Evolutionary conservation across 2,329 filamentous ascomycete species (phyloP).

Genomic region (Aspergillus clavatus): DNA sequence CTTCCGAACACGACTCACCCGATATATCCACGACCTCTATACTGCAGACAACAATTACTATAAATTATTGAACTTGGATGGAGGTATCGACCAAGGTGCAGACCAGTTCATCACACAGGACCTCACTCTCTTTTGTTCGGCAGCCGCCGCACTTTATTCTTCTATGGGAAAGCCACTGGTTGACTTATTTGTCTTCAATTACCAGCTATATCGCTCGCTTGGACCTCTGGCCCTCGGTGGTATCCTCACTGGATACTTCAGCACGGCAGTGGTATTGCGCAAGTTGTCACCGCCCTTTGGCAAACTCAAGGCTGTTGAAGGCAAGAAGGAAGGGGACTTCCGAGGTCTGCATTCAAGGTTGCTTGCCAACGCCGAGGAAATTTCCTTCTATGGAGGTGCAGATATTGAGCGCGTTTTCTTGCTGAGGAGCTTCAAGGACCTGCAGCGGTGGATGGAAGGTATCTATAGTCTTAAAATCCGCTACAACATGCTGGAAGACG

Average conservation of each 20-base stretch:
- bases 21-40: constrained; percentile 97
- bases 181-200: constrained; percentile 97
- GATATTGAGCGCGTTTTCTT: constrained; percentile 93
- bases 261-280: constrained; percentile 84
- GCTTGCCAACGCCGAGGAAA: constrained; percentile 94
- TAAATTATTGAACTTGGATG: constrained; percentile 87
- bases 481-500: constrained; percentile 98
- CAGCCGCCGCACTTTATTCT: constrained; percentile 88
- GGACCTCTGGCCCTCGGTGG: constrained; percentile 83
- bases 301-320: constrained; percentile 93
- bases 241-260: constrained; percentile 85
- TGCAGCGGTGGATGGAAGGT: constrained; percentile 95
- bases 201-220: constrained; percentile 87
- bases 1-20: constrained; percentile 87
- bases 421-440: constrained; percentile 83
- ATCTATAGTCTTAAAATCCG: constrained; percentile 97
- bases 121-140: constrained; percentile 87
- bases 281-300: constrained; percentile 91
- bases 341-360: constrained; percentile 82
- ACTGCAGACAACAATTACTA: constrained; percentile 96
- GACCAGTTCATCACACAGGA: constrained; percentile 99
- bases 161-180: constrained; percentile 96
- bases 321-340: constrained; percentile 92
- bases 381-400: constrained; percentile 94
- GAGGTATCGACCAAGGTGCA: constrained; percentile 82